These are phyloP conservation scores for Eruca vesicaria DNA, from an alignment of 441 rosid species.

Conservation along the genomic window DNA sequence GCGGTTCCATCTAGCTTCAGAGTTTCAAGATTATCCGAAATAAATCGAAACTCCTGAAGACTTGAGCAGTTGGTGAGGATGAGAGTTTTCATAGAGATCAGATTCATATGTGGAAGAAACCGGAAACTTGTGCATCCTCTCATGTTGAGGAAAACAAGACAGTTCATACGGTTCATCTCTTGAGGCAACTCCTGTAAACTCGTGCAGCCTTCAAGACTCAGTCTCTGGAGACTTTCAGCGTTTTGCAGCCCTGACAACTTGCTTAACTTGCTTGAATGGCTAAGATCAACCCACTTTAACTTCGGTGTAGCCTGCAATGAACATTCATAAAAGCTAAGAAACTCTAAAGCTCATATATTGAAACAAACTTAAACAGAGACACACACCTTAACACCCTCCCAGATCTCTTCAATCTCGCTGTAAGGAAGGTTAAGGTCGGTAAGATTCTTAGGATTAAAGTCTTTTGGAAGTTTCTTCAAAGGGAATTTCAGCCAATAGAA, in stretches of 20 bases:
- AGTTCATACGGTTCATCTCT: not conserved
- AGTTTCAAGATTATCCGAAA: not conserved
- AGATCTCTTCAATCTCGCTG: conserved; percentile 2
- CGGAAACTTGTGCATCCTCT: conserved; percentile 12
- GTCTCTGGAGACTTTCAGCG: conserved; percentile 1
- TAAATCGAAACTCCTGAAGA: not conserved
- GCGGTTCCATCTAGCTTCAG: not conserved
- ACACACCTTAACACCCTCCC: conserved; percentile 22
- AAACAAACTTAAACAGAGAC: not conserved
- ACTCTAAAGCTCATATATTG: not conserved
- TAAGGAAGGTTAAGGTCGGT: conserved; percentile 9
- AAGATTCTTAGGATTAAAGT: not conserved
- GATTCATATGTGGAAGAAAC: not conserved
- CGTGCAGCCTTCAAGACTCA: conserved; percentile 15
- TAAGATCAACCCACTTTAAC: conserved; percentile 12
- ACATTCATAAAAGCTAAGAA: not conserved
- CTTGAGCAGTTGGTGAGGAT: conserved; percentile 12
- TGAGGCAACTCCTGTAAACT: not conserved
- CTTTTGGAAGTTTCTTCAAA: not conserved
- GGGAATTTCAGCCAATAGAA: conserved; percentile 17
- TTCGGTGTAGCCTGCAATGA: not conserved
- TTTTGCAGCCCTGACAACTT: not conserved
- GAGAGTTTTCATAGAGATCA: conserved; percentile 6
- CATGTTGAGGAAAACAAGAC: conserved; percentile 4
- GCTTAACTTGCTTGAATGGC: not conserved